These are phyloP conservation scores for Ustilaginoidea virens DNA, from an alignment of 2,329 filamentous ascomycete species.

Conservation along the genomic window DNA sequence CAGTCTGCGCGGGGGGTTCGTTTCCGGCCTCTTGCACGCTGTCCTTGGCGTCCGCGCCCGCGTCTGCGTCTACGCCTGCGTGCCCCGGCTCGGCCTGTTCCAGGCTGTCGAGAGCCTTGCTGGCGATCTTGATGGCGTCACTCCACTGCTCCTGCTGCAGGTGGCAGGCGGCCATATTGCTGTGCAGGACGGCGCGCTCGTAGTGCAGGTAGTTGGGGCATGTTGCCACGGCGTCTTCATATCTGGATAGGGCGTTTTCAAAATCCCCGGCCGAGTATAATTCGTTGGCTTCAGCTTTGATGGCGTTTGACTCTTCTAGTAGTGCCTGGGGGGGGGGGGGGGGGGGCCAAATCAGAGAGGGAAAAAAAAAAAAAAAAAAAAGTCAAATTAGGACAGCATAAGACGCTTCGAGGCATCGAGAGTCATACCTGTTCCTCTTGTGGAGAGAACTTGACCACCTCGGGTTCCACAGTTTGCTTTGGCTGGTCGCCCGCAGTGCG, in stretches of 20 bases:
- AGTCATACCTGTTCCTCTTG: slow-evolving; percentile 37
- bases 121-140: slow-evolving; percentile 60
- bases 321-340: slow-evolving; percentile 34
- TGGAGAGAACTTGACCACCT: slow-evolving; percentile 28
- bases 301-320: slow-evolving; percentile 52
- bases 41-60: too few relatives aligned
- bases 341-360: neutral
- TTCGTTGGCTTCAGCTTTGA: slow-evolving; percentile 63
- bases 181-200: slow-evolving; percentile 72
- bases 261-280: slow-evolving; percentile 62
- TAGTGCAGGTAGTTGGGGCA: slow-evolving; percentile 79
- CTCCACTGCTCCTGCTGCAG: slow-evolving; percentile 79
- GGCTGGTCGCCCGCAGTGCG: neutral
- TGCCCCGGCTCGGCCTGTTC: slow-evolving; percentile 27
- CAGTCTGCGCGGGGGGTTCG: too few relatives aligned
- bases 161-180: slow-evolving; percentile 82
- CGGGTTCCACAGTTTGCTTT: slow-evolving; percentile 7
- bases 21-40: neutral
- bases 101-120: slow-evolving; percentile 55
- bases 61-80: too few relatives aligned
- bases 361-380: neutral
- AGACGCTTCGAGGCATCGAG: neutral
- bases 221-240: slow-evolving; percentile 62
- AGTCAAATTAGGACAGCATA: neutral
- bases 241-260: slow-evolving; percentile 64